Evolutionary conservation across 225 moss, liverwort and hornwort species (phyloP), one percentile per base, ranked within the genome.

Genomic region (Physcomitrellopsis africana): DNA sequence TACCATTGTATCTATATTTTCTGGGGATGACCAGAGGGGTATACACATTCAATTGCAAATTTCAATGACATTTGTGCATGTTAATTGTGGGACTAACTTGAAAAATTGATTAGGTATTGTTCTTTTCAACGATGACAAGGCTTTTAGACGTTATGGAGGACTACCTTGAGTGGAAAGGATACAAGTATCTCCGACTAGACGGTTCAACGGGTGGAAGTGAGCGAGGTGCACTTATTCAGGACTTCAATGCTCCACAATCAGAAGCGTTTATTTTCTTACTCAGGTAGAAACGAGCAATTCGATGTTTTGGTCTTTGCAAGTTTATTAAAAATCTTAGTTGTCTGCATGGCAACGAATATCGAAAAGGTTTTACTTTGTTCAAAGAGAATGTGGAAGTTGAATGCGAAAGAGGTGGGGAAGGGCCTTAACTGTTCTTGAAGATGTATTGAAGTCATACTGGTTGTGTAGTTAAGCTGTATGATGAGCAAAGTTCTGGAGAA

Each of bases 51-150:
- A 18, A 75, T 71, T 57, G 72, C 67, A 24, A 3, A 65, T 45
- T 60, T 76, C 59, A 53, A 67, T 67, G 37, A 45, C 64, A 46
- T 69, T 51, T 63, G 32, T 26, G 16, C 47, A 54, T 44, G 55
- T 48, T 42, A 60, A 53, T 32, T 48, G 10, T 55, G 15, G 29
- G 5, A 19, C 57, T 78, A 75, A 84, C 77, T 51, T 27, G 13
- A 15, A 29, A 45, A 49, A 49, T 57, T n/a, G 27, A 79, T 69
- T 80, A 99, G 99, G 93, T 99, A 26, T 84, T 99, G 54, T 85
- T 99, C n/a, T 99, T 99, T 79, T 99, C 99, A 27, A 99, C 99
- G 18, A 99, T 99, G 99, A 99, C 99, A 46, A 89, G 99, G 82
- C 89, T 99, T 47, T 82, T 99, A 60, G 95, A 99, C 86, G 95